Base-by-base conservation (phyloP, 805 yeast genomes). In the Saccharomycopsis vini region DNA sequence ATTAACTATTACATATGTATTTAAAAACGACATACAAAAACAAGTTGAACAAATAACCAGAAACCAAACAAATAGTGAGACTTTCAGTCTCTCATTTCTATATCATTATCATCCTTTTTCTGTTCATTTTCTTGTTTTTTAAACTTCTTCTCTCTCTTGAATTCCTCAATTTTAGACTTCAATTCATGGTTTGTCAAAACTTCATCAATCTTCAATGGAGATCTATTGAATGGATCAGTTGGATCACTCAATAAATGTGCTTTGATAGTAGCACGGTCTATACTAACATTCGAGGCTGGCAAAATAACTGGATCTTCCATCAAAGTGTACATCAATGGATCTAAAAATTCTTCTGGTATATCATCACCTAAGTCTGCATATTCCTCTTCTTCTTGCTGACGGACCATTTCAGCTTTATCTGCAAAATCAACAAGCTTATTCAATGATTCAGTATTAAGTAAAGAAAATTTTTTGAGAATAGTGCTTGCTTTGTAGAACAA, bases 291-390 rank as follows among this genome's bases (percentile, higher is more conserved):
- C 1, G 96, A 86, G 6, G 84, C 70, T 6, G 99, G 99, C 54
- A 92, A 70, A n/a, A 74, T 81, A 3, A 92, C 98, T 0, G 99
- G 99, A 59, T 92, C 95, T 53, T 79, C 83, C 98, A 92, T 92
- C 39, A 92, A 59, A 1, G 96, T 85, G 61, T 71, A 92, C 97
- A 92, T 90, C 55, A 92, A 73, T 12, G 99, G 99, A 67, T 92
- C 99, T 54, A 92, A 73, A 58, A 81, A 92, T 60, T 92, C 97
- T 59, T 92, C 98, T 0, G 99, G 99, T 15, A 85, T 74, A 42
- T 92, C 98, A 22, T 48, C 51, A 21, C 95, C 97, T 53, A 86
- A 69, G 58, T 87, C 96, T 50, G 76, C 57, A 51, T 90, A 97
- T 57, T 86, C 95, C 50, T 77, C 84, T 52, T 82, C 94, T 48